Percentiles rank a stretch among this genome's conserved stretches.
phyloP scores from a whole-genome alignment of 768 basidiomycete species.

The Lentinula boryana region DNA sequence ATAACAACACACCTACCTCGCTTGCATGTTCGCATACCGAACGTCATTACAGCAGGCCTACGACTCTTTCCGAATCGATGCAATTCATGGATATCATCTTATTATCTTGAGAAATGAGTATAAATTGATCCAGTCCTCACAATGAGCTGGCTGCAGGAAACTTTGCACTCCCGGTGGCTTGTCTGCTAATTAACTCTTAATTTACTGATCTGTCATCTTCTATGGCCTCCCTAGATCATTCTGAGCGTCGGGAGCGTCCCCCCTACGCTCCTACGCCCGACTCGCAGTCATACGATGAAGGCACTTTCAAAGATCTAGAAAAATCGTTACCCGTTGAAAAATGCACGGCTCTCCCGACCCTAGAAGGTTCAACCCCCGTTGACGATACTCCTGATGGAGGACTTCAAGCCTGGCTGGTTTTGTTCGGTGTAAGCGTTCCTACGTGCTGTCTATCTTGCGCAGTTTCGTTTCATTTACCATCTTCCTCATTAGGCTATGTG shows the following conservation, averaged over 20 bases:
- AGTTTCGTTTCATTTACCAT: not conserved
- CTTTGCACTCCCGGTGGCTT: not conserved
- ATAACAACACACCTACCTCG: not conserved
- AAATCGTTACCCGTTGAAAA: not conserved
- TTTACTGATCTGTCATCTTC: not conserved
- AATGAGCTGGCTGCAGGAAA: not conserved
- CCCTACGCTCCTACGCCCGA: not conserved
- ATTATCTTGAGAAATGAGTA: not conserved
- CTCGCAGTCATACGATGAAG: slow-evolving; percentile 4
- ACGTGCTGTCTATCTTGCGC: not conserved
- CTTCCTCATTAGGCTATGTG: not conserved
- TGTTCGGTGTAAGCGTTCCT: not conserved
- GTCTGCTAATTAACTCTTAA: not conserved
- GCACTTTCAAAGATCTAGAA: not conserved
- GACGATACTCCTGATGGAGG: slow-evolving; percentile 4
- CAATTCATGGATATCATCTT: not conserved
- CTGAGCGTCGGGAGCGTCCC: not conserved
- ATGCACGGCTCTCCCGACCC: not conserved
- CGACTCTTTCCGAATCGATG: not conserved
- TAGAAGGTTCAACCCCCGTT: not conserved
- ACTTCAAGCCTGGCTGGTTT: not conserved
- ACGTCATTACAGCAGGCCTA: not conserved
- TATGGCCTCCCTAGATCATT: not conserved
- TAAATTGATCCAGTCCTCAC: not conserved
- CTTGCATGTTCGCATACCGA: not conserved